Evolutionary conservation across 1,139 yeast genomes (phyloP).

Genomic region (Debaryomyces sp.): DNA sequence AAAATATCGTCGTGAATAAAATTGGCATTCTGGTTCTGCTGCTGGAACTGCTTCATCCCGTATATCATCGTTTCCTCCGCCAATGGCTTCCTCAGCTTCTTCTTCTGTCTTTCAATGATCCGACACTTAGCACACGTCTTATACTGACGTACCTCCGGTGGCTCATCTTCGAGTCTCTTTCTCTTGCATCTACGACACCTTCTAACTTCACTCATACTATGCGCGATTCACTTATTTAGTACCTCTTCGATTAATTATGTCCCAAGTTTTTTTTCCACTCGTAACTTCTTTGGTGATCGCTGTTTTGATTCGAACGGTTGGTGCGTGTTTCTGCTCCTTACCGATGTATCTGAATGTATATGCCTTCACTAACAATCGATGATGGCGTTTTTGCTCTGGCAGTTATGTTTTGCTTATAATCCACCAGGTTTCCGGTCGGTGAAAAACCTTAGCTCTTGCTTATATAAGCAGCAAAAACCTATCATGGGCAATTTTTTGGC

Average conservation of each 20-base stretch:
- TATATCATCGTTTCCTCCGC: conserved; percentile 54
- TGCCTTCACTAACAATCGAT: not conserved
- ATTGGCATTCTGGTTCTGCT: conserved; percentile 41
- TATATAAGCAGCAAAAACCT: not conserved
- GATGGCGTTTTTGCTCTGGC: not conserved
- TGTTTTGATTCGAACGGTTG: not conserved
- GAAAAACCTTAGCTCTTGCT: conserved; percentile 1
- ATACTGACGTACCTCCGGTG: conserved; percentile 59
- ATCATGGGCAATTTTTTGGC: not conserved
- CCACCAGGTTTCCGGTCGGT: conserved; percentile 1
- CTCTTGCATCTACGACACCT: conserved; percentile 64
- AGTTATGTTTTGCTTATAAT: not conserved
- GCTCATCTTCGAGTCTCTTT: conserved; percentile 59
- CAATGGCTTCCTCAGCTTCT: conserved; percentile 48
- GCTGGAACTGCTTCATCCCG: conserved; percentile 51
- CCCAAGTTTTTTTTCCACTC: not conserved
- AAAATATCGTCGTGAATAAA: conserved; percentile 44
- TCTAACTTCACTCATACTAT: conserved; percentile 30
- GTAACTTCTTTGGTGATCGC: not conserved
- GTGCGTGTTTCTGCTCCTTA: not conserved
- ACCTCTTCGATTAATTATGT: not conserved
- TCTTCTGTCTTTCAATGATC: conserved; percentile 54
- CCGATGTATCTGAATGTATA: not conserved
- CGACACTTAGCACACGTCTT: conserved; percentile 65
- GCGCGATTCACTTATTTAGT: conserved; percentile 7